A percentile compares a stretch with the other conserved stretches of the same genome.
Evolutionary conservation across 345 rosid genomes (phyloP).

Genomic region (Odontarrhena argentea): DNA sequence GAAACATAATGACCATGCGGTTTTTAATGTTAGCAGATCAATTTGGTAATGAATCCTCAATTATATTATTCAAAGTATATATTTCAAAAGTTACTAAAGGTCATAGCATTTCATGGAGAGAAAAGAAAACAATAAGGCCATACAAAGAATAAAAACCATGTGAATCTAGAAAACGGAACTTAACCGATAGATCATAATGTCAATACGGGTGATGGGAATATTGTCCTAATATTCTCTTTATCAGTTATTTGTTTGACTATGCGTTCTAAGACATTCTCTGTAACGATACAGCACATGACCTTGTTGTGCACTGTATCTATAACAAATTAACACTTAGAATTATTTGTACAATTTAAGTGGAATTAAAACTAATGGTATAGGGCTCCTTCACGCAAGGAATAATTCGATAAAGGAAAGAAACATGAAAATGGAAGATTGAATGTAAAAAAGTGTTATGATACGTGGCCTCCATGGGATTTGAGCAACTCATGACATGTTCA

Average conservation of each 20-base stretch:
- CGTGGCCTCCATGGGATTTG: constrained; percentile 36
- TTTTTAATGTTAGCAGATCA: constrained; percentile 8
- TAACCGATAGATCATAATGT: constrained; percentile 35
- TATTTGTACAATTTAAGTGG: constrained; percentile 25
- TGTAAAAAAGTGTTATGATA: constrained; percentile 17
- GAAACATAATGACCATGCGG: background rate
- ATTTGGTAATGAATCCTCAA: background rate
- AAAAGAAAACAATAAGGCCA: constrained; percentile 5
- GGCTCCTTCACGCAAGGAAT: constrained; percentile 38
- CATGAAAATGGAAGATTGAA: constrained; percentile 12
- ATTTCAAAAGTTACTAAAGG: background rate
- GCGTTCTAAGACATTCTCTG: constrained; percentile 25
- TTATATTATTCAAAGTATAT: background rate
- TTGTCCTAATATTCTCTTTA: constrained; percentile 34
- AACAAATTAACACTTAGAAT: constrained; percentile 28
- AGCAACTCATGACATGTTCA: constrained; percentile 27
- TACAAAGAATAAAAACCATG: constrained; percentile 17
- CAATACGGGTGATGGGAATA: constrained; percentile 38
- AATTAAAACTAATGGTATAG: constrained; percentile 31
- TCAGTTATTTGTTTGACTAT: constrained; percentile 34
- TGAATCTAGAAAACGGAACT: constrained; percentile 28
- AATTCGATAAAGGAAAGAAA: constrained; percentile 33
- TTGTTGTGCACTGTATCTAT: constrained; percentile 30
- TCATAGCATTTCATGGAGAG: constrained; percentile 5
- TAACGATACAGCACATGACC: constrained; percentile 28